Base-by-base conservation (phyloP, 225 moss, liverwort and hornwort species). In the Polytrichum formosum region DNA sequence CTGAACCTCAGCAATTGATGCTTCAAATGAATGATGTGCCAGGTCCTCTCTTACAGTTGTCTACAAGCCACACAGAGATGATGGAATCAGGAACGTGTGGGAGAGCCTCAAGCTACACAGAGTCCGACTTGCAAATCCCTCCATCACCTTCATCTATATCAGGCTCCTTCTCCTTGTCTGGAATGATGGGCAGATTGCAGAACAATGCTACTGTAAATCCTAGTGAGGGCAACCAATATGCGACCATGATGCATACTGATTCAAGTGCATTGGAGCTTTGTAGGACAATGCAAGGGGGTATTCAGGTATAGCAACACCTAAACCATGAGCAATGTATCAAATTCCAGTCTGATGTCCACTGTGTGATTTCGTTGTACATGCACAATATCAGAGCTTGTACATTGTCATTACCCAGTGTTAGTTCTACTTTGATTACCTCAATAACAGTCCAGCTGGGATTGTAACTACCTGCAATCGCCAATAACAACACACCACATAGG, bases 41-140 rank as follows among this genome's bases (percentile, higher is more conserved):
- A 67, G 94, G 88, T 28, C 88, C 97, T 54, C 79, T 88, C 63
- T 84, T 94, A 54, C 92, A 90, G 82, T 81, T 94, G 61, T 87
- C 94, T 56, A 88, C 82, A 28, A 87, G 87, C 71, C 83, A 90
- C 70, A 88, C 94, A 53, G 90, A 88, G 54, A 85, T 90, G 75
- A 87, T 91, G 63, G 69, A 90, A 64, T 70, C 81, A 58, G 84
- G 81, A 71, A 64, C 86, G 54, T 70, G 87, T 56, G 77, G 90
- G 72, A 72, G 88, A 25, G 67, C 91, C 22, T 82, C 92, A 31
- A 78, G 80, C 61, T 98, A 79, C 72, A 72, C 80, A 60, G 92
- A 92, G 31, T 83, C 92, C 63, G 92, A 91, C 74, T 67, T 91
- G 56, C 90, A 92, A 74, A 82, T 92, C 53, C 78, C 91, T 73